A percentile compares a stretch with the other conserved stretches of the same genome.
phyloP scores from a whole-genome alignment of 2,329 filamentous ascomycete species.

The Trichoderma sp. region DNA sequence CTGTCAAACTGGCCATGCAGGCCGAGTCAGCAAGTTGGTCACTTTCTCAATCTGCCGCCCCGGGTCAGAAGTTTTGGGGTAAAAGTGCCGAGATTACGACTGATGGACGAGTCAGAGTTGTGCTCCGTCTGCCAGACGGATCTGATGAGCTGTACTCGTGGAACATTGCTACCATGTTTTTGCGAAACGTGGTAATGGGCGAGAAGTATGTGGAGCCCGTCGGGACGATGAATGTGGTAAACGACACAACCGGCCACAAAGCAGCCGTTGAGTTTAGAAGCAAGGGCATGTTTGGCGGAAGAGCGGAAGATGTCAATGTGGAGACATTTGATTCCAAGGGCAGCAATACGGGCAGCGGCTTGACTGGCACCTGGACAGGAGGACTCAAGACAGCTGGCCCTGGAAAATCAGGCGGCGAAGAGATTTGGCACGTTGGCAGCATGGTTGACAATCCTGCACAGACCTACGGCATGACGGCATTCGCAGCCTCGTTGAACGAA shows the following conservation, averaged over 20 bases:
- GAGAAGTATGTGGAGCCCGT: conserved; percentile 98
- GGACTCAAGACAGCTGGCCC: conserved; percentile 68
- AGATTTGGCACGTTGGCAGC: conserved; percentile 77
- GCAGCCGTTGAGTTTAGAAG: conserved; percentile 89
- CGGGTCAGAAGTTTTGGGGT: conserved; percentile 97
- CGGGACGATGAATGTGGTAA: conserved; percentile 82
- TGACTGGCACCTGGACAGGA: conserved; percentile 84
- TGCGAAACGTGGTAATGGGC: conserved; percentile 94
- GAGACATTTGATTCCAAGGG: conserved; percentile 72
- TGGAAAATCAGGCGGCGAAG: conserved; percentile 62
- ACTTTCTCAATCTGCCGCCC: conserved; percentile 82
- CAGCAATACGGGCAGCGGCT: conserved; percentile 64
- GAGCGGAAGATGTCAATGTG: conserved; percentile 85
- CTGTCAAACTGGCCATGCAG: conserved; percentile 90
- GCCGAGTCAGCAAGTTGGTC: conserved; percentile 87
- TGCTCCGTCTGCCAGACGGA: conserved; percentile 67
- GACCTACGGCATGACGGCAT: conserved; percentile 85
- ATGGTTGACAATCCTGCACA: conserved; percentile 79
- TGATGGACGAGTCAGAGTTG: conserved; percentile 81
- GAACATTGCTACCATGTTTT: conserved; percentile 84
- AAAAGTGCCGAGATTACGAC: conserved; percentile 95
- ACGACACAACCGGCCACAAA: conserved; percentile 82
- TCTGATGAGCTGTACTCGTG: conserved; percentile 85
- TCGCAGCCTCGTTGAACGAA: conserved; percentile 86
- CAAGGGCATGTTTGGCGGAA: conserved; percentile 95